phyloP scores from a whole-genome alignment of 2,329 filamentous ascomycete genomes.

The Aureobasidium sp. region DNA sequence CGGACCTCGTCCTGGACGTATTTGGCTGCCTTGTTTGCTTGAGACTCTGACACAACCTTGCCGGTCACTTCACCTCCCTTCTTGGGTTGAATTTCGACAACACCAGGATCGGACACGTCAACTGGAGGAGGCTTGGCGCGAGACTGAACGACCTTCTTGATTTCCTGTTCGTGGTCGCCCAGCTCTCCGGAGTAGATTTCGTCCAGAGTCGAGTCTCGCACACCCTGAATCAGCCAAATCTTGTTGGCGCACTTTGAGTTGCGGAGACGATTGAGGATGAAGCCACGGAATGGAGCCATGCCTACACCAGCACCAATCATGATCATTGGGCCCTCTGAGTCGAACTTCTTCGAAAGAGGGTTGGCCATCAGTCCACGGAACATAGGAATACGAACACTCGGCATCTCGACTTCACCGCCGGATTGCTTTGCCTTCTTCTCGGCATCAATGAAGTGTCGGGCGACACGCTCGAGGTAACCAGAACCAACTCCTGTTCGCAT shows the following conservation, averaged over 20 bases:
- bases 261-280: constrained; percentile 88
- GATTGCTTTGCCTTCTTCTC: constrained; percentile 47
- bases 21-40: constrained; percentile 57
- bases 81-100: constrained; percentile 14
- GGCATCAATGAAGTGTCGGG: constrained; percentile 60
- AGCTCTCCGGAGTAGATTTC: constrained; percentile 96
- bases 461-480: constrained; percentile 85
- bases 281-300: constrained; percentile 94
- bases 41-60: constrained; percentile 64
- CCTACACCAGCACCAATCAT: constrained; percentile 94
- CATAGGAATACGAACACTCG: constrained; percentile 79
- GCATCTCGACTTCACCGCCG: constrained; percentile 35
- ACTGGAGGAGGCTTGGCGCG: constrained; percentile 24
- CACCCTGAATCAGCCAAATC: constrained; percentile 91
- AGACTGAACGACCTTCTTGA: constrained; percentile 43
- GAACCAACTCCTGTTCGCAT: constrained; percentile 78
- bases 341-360: constrained; percentile 83
- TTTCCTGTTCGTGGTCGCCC: constrained; percentile 68
- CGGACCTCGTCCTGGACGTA: constrained; percentile 96
- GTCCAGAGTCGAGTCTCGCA: constrained; percentile 88
- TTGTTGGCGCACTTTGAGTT: constrained; percentile 96
- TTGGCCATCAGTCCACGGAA: constrained; percentile 98
- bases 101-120: constrained; percentile 20
- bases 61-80: constrained; percentile 58
- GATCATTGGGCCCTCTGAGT: constrained; percentile 92